Percentiles rank a stretch among this genome's conserved stretches.
These are phyloP conservation scores for Sphagnum tenellum DNA, from an alignment of 225 moss, liverwort and hornwort species.

Conservation along the genomic window DNA sequence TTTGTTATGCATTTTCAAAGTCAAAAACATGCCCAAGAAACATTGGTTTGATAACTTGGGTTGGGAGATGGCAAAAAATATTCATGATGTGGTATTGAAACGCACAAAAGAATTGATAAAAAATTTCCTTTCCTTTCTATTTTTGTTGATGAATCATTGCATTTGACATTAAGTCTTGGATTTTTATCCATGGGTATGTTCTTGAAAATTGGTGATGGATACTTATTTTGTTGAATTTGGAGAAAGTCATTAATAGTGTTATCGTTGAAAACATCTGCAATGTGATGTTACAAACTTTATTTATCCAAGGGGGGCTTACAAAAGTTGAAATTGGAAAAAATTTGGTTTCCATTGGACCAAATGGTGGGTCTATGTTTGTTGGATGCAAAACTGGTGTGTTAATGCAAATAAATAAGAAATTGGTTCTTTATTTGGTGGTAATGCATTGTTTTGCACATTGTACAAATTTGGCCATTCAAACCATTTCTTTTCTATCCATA, in stretches of 20 bases:
- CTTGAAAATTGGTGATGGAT: too few species aligned
- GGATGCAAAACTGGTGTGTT: neutral
- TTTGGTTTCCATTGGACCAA: neutral
- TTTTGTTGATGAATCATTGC: neutral
- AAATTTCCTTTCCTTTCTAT: neutral
- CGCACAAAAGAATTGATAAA: neutral
- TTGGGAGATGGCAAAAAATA: neutral
- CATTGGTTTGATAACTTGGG: neutral
- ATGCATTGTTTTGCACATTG: too few species aligned
- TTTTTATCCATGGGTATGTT: neutral
- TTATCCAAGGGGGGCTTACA: neutral
- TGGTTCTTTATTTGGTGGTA: too few species aligned
- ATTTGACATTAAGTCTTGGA: neutral
- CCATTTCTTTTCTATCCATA: too few species aligned
- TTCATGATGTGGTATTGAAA: neutral
- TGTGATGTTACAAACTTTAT: neutral
- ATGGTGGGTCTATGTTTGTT: neutral
- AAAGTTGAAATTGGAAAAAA: neutral
- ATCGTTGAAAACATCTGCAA: neutral
- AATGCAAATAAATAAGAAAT: too few species aligned
- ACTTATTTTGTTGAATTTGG: neutral
- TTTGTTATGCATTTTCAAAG: neutral
- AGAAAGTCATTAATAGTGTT: neutral
- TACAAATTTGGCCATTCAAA: too few species aligned
- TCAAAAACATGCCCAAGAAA: neutral